phyloP scores from a whole-genome alignment of 352 stramenopile species.

The Phytophthora vignae region DNA sequence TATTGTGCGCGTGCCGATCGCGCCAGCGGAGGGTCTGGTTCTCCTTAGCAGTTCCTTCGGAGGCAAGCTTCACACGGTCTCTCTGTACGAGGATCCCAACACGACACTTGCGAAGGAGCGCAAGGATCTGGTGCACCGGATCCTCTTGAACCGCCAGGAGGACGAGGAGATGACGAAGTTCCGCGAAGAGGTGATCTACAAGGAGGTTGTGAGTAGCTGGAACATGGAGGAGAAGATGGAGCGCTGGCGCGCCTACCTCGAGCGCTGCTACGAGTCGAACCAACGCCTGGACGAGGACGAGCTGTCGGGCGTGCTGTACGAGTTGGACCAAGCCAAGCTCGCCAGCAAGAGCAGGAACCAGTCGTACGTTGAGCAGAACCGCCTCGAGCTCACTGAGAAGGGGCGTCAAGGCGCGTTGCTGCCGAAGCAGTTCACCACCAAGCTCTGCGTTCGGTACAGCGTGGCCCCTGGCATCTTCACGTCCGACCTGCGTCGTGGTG shows the following conservation, averaged over 20 bases:
- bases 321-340: conserved; percentile 46
- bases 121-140: conserved; percentile 62
- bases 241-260: conserved; percentile 66
- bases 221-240: conserved; percentile 54
- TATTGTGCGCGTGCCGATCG: conserved; percentile 88
- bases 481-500: conserved; percentile 63
- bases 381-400: conserved; percentile 41
- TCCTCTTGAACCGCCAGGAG: conserved; percentile 60
- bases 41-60: conserved; percentile 86
- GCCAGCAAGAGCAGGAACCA: conserved; percentile 55
- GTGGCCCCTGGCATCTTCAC: conserved; percentile 82
- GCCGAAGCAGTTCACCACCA: conserved; percentile 81
- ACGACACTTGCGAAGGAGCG: conserved; percentile 63
- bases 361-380: conserved; percentile 62
- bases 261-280: conserved; percentile 65
- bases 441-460: conserved; percentile 75
- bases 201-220: conserved; percentile 68
- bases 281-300: conserved; percentile 53
- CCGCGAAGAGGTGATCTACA: conserved; percentile 79
- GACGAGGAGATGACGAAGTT: conserved; percentile 69
- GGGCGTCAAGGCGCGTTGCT: conserved; percentile 60
- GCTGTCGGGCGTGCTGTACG: conserved; percentile 41
- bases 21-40: conserved; percentile 88
- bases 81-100: conserved; percentile 75
- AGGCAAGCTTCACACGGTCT: conserved; percentile 81